Evolutionary conservation across 176 grass and related monocot species (phyloP), one percentile per base, ranked within the genome.

Genomic region (Cenchrus fungigraminus): DNA sequence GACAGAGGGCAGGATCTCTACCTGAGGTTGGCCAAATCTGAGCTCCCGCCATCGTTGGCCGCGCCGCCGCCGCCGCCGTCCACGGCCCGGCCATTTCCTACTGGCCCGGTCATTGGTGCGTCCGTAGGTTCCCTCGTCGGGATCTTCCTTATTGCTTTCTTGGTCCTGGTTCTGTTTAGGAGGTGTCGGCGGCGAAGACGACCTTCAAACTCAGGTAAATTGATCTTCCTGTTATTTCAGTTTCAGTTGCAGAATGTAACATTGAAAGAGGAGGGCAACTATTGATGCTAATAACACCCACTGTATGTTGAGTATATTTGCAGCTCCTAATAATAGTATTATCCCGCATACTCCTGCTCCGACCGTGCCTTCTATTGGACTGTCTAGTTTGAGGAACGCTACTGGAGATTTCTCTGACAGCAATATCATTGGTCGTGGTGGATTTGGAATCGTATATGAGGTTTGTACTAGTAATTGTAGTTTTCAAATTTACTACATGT

Each of bases 1-100:
- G 72, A 92, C 45, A 2, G 9, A 8, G 77, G 77, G 8, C 45
- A 79, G 61, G 61, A 79, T n/a, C 9, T 79, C 10, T 79, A 66
- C 16, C 28, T 79, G 44, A 79, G 77, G 44, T 11, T 79, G 60
- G 61, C 77, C 44, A 10, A 29, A n/a, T 78, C 57, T 5, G 68
- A 71, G 20, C 68, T 71, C 45, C 68, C 68, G 43, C 10, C 49
- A 9, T 1, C 49, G 49, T 1, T 11, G 49, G 49, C 9, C 49
- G 9, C 11, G 49, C 11, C 49, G 9, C 20, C 68, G 10, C 4
- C 50, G 72, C 13, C 29, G 12, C 31, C 72, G 4, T 46, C 46
- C 3, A 28, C 29, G 25, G 13, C 4, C n/a, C 70, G 28, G 50
- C 14, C 71, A 5, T 74, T 74, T 74, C 71, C 49, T 17, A 74